phyloP scores from a whole-genome alignment of 306 rosid genomes.

The Datisca glomerata region DNA sequence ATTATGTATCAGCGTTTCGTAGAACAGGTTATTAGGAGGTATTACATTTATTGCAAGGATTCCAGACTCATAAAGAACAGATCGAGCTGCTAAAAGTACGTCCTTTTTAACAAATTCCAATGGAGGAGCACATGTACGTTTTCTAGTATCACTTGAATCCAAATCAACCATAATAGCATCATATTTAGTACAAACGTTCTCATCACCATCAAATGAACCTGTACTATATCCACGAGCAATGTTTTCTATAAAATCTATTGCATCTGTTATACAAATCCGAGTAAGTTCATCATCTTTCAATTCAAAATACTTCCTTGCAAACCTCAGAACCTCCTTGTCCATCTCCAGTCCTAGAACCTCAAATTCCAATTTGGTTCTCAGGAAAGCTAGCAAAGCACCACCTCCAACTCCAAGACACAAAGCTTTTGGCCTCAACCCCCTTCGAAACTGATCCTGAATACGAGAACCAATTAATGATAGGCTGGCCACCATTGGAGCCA shows the following conservation, averaged over 20 bases:
- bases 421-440: slow-evolving; percentile 46
- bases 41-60: slow-evolving; percentile 57
- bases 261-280: slow-evolving; percentile 42
- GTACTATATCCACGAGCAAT: slow-evolving; percentile 13
- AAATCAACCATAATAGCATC: slow-evolving; percentile 68
- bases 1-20: slow-evolving; percentile 24
- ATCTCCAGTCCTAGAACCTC: slow-evolving; percentile 58
- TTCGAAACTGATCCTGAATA: slow-evolving; percentile 25
- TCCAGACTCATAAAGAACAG: slow-evolving; percentile 49
- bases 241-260: slow-evolving; percentile 26
- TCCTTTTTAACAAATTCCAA: slow-evolving; percentile 42
- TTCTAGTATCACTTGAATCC: slow-evolving; percentile 46
- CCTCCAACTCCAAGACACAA: slow-evolving; percentile 92
- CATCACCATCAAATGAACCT: slow-evolving; percentile 7
- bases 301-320: slow-evolving; percentile 58
- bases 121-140: slow-evolving; percentile 48
- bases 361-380: slow-evolving; percentile 44
- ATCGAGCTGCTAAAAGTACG: slow-evolving; percentile 44
- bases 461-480: slow-evolving; percentile 28
- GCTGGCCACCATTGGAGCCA: slow-evolving; percentile 77
- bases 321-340: slow-evolving; percentile 48
- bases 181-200: slow-evolving; percentile 16
- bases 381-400: slow-evolving; percentile 62
- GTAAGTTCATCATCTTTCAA: slow-evolving; percentile 31
- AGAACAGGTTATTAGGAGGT: slow-evolving; percentile 36